These are phyloP conservation scores for Debaryomyces coudertii DNA, from an alignment of 1,139 yeast species.

Conservation along the genomic window DNA sequence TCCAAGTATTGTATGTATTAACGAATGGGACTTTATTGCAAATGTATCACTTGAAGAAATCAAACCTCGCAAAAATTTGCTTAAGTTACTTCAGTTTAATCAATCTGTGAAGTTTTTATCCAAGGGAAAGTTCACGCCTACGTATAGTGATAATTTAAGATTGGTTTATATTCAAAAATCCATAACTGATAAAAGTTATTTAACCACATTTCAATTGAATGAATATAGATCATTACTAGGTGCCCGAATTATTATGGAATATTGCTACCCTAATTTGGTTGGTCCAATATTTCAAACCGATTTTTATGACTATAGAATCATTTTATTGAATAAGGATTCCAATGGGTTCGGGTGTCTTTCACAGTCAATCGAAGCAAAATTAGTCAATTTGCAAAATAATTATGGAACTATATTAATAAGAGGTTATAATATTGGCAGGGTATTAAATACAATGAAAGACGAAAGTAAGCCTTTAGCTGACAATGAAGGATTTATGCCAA, in stretches of 20 bases:
- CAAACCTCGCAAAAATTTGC: slow-evolving; percentile 15
- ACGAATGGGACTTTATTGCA: slow-evolving; percentile 17
- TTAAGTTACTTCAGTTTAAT: slow-evolving; percentile 20
- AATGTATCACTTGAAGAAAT: slow-evolving; percentile 12
- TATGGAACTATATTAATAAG: slow-evolving; percentile 60
- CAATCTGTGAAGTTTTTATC: slow-evolving; percentile 28
- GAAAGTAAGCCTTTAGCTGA: slow-evolving; percentile 26
- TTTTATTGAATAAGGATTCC: slow-evolving; percentile 24
- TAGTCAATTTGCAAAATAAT: slow-evolving; percentile 33
- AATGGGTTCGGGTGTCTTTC: slow-evolving; percentile 48
- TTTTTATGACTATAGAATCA: slow-evolving; percentile 61
- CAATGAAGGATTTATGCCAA: slow-evolving; percentile 66
- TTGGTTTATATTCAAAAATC: slow-evolving; percentile 42
- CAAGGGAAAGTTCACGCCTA: slow-evolving; percentile 29
- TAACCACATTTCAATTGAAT: slow-evolving; percentile 40
- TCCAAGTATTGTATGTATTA: slow-evolving; percentile 31
- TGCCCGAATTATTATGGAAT: slow-evolving; percentile 56
- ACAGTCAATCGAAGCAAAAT: slow-evolving; percentile 54
- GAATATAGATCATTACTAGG: slow-evolving; percentile 49
- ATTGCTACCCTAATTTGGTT: slow-evolving; percentile 46
- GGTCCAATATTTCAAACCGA: slow-evolving; percentile 67
- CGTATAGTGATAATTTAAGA: slow-evolving; percentile 29
- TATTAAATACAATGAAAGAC: slow-evolving; percentile 21
- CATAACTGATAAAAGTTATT: slow-evolving; percentile 15
- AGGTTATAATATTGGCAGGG: slow-evolving; percentile 67